A percentile compares a stretch with the other conserved stretches of the same genome.
These are phyloP conservation scores for Crepidotus variabilis DNA, from an alignment of 768 basidiomycete species.

Conservation along the genomic window DNA sequence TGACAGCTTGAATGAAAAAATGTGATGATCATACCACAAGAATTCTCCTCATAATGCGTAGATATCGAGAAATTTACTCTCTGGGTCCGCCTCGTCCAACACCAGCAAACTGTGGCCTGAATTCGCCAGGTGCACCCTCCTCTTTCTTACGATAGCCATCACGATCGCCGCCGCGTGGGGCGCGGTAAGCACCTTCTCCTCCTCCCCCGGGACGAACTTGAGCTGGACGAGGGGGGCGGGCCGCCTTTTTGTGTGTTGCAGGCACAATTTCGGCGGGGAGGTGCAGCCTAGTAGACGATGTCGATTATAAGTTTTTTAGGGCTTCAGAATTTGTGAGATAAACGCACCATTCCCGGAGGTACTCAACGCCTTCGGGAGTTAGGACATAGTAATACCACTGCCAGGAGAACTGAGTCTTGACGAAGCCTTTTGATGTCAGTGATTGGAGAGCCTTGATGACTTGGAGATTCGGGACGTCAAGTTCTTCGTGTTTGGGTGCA, in stretches of 20 bases:
- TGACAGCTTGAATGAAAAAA: slow-evolving; percentile 17
- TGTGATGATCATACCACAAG: slow-evolving; percentile 18
- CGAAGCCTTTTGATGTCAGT: slow-evolving; percentile 72
- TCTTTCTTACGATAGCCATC: slow-evolving; percentile 95
- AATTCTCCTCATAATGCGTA: not conserved
- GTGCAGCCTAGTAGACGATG: slow-evolving; percentile 66
- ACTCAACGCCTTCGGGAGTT: slow-evolving; percentile 96
- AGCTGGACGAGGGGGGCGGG: slow-evolving; percentile 82
- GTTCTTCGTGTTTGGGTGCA: slow-evolving; percentile 93
- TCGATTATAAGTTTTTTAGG: too few relatives aligned
- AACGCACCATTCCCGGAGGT: slow-evolving; percentile 83
- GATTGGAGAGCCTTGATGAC: slow-evolving; percentile 72
- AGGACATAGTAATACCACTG: slow-evolving; percentile 98
- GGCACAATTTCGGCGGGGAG: slow-evolving; percentile 96
- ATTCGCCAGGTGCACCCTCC: slow-evolving; percentile 83
- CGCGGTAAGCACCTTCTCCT: slow-evolving; percentile 79
- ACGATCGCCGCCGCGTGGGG: slow-evolving; percentile 77
- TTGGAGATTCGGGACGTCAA: slow-evolving; percentile 66
- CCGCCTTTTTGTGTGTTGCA: slow-evolving; percentile 95
- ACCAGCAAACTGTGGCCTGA: slow-evolving; percentile 83
- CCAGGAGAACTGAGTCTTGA: slow-evolving; percentile 99
- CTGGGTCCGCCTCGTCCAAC: slow-evolving; percentile 86
- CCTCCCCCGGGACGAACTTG: slow-evolving; percentile 65
- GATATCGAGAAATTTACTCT: slow-evolving; percentile 37
- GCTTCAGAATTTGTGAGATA: not conserved